Base-by-base conservation (phyloP, 2,329 filamentous ascomycete species). In the Hortaea werneckii region DNA sequence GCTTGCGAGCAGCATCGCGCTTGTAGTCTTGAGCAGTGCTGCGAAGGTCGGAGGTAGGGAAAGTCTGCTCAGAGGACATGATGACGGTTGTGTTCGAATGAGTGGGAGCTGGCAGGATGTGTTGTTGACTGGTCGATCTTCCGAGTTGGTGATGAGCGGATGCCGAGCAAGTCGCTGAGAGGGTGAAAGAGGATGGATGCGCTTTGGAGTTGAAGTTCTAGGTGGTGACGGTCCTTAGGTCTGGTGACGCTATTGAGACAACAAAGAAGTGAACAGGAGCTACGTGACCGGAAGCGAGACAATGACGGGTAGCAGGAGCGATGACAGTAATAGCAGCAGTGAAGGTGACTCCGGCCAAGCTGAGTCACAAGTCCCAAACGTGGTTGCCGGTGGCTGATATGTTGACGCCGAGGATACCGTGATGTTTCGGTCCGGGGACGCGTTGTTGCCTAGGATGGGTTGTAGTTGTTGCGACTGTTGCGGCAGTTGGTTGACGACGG, bases 31-130 rank as follows among this genome's bases (percentile, higher is more conserved):
- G 72, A 58, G 73, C 68, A 54, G 65, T 65, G 61, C 69, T 71
- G 59, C 77, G 76, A 51, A 79, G 67, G 59, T 80, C 77, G 60
- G 64, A 60, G 56, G 69, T 70, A 46, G 65, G 62, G 57, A 70
- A 64, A 58, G 66, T 63, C 61, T 71, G 68, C 55, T 71, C 66
- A 56, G 67, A 60, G 54, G 68, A 65, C 69, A 72, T 72, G 61
- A 41, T 58, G 32, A 35, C 32, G 32, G 32, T n/a, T 35, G 32
- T 35, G 32, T 9, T 35, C 32, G 32, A n/a, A 20, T 35, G 9
- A 9, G 32, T 35, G 32, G 32, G 32, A 54, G 8, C 32, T 35
- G 9, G n/a, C 32, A 9, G 32, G 32, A 2, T n/a, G 20, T 35
- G 4, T 35, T n/a, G 32, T n/a, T 39, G 37, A 39, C 20, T 5